phyloP scores from a whole-genome alignment of 441 rosid species.

The Dalechampia spathulata region DNA sequence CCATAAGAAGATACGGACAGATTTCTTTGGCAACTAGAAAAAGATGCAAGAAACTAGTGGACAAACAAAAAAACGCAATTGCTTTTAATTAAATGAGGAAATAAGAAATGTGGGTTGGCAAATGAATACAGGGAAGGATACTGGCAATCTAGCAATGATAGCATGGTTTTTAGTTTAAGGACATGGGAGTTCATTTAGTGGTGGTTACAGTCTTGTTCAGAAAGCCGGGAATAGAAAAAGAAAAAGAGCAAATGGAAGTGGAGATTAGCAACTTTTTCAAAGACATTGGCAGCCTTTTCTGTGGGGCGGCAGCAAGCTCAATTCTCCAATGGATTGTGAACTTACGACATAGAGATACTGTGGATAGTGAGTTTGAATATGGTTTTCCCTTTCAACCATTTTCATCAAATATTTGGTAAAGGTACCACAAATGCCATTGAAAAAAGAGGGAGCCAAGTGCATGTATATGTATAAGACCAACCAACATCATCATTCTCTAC shows the following conservation, averaged over 20 bases:
- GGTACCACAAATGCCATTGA: too few relatives aligned
- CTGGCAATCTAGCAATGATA: not conserved
- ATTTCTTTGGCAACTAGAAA: conserved; percentile 12
- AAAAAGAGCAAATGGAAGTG: not conserved
- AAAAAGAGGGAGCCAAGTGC: too few relatives aligned
- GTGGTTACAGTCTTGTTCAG: conserved; percentile 15
- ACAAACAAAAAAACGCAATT: not conserved
- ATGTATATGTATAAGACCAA: not conserved
- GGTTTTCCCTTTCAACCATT: not conserved
- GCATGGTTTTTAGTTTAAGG: conserved; percentile 1
- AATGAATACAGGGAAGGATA: conserved; percentile 13
- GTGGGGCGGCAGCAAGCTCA: conserved; percentile 20
- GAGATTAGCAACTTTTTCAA: conserved; percentile 9
- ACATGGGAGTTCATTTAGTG: conserved; percentile 1
- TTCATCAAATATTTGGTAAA: too few relatives aligned
- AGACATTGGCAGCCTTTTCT: conserved; percentile 16
- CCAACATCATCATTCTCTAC: conserved; percentile 1
- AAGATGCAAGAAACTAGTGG: not conserved
- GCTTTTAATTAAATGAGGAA: not conserved
- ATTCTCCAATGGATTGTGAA: conserved; percentile 14
- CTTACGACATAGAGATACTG: not conserved
- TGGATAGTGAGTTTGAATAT: not conserved
- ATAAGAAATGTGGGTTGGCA: conserved; percentile 9
- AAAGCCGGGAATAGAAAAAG: not conserved
- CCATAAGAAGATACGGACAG: not conserved